Evolutionary conservation across 176 grass and related monocot species (phyloP), one percentile per base, ranked within the genome.

Genomic region (Puya raimondii): DNA sequence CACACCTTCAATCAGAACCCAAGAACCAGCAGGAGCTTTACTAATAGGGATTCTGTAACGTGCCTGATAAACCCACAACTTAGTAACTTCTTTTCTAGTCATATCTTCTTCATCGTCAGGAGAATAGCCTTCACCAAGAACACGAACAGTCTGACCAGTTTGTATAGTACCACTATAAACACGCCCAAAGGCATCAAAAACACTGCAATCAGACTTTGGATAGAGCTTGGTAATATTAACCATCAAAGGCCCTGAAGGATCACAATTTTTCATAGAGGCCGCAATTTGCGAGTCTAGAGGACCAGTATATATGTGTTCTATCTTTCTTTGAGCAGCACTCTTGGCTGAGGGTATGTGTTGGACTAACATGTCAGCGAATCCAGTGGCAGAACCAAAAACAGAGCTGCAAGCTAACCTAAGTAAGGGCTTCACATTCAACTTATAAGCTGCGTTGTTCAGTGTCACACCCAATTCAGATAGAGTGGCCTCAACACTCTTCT

Each of bases 51-150:
- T 88, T 47, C 94, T 81, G 63, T 97, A 97, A 22, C 94, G 73
- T 74, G 94, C 94, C 80, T 97, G 89, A 79, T 97, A 97, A 63
- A 97, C 89, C 94, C 94, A 97, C 80, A 97, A 51, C 78, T 97
- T 97, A 50, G 94, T 97, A 20, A 97, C 94, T 67, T 97, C 94
- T 79, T 97, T 97, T 64, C 92, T 80, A 58, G 94, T 92, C 94
- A 97, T 97, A 74, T 97, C 94, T 72, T 97, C 94, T 76, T 92
- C 94, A 80, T 97, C 94, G 76, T 92, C 94, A 11, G 94, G 94
- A 61, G 94, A 97, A 92, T 97, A 97, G 14, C 89, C 86, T 71
- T 97, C 94, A 53, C 94, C 94, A 79, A 97, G 86, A 66, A 97
- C 94, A 65, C 77, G 85, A 16, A 97, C 84, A 63, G 94, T 80